Evolutionary conservation across 169 alveolate genomes (phyloP).

Genomic region (Cryptosporidium baileyi): DNA sequence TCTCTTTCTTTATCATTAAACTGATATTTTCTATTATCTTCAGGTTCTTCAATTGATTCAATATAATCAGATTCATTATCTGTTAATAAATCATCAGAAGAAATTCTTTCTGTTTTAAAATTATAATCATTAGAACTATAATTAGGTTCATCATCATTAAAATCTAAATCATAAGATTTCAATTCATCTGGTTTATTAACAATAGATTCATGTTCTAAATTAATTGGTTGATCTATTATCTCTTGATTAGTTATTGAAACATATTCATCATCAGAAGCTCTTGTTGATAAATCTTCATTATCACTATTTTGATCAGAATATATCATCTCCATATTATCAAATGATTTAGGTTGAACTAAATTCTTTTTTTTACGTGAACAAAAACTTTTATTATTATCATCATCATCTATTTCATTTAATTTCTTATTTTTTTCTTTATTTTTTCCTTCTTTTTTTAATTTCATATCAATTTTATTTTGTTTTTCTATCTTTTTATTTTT

Average conservation of each 20-base stretch:
- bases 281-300: background rate
- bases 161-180: too few relatives aligned
- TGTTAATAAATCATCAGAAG: slow-evolving; percentile 14
- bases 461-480: background rate
- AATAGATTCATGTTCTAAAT: background rate
- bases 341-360: too few relatives aligned
- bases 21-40: background rate
- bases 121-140: background rate
- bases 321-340: background rate
- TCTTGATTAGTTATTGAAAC: background rate
- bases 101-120: slow-evolving; percentile 26
- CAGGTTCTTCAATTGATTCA: background rate
- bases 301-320: background rate
- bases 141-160: background rate
- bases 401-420: too few relatives aligned
- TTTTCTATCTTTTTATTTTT: background rate
- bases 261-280: background rate
- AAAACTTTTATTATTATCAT: too few relatives aligned
- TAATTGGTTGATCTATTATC: background rate
- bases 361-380: too few relatives aligned
- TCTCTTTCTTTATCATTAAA: background rate
- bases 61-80: slow-evolving; percentile 44
- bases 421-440: background rate
- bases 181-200: background rate
- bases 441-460: background rate